A percentile compares a stretch with the other conserved stretches of the same genome.
Conservation (phyloP, 441 rosid species). For the Macaranga tanarius region DNA sequence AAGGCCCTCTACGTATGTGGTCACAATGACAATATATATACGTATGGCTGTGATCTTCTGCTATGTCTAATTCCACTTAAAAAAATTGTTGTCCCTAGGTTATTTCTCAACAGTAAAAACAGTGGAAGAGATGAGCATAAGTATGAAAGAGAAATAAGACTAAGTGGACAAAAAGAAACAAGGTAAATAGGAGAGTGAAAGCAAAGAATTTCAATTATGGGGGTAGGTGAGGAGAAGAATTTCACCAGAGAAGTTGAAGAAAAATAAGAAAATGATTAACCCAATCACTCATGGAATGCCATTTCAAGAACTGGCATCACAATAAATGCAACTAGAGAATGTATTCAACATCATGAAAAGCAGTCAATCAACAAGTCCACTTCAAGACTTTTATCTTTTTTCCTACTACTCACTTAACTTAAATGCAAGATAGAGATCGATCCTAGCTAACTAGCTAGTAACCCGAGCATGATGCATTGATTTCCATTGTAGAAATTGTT, state of each 20-base stretch:
- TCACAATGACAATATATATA: neutral
- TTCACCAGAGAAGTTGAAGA: slow-evolving; percentile 19
- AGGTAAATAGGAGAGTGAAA: slow-evolving; percentile 8
- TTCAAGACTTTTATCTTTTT: slow-evolving; percentile 17
- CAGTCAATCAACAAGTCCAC: slow-evolving; percentile 34
- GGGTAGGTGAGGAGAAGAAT: slow-evolving; percentile 22
- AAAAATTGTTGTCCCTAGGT: neutral
- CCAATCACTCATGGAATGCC: slow-evolving; percentile 40
- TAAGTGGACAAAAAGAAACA: slow-evolving; percentile 13
- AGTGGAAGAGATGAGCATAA: too few species aligned
- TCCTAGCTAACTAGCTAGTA: too few species aligned
- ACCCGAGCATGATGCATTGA: slow-evolving; percentile 1
- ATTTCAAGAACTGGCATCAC: slow-evolving; percentile 47
- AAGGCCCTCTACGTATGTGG: slow-evolving; percentile 3
- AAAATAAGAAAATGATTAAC: slow-evolving; percentile 28
- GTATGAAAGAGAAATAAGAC: neutral
- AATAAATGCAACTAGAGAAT: slow-evolving; percentile 69
- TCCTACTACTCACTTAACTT: neutral
- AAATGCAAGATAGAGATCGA: slow-evolving; percentile 6
- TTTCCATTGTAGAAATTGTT: slow-evolving; percentile 13
- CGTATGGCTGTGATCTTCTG: neutral
- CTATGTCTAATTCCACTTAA: neutral
- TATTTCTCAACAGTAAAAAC: neutral
- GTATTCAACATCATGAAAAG: slow-evolving; percentile 42
- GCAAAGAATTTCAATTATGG: slow-evolving; percentile 12